These are phyloP conservation scores for Coffea eugenioides DNA, from an alignment of 257 asterid genomes.

Conservation along the genomic window DNA sequence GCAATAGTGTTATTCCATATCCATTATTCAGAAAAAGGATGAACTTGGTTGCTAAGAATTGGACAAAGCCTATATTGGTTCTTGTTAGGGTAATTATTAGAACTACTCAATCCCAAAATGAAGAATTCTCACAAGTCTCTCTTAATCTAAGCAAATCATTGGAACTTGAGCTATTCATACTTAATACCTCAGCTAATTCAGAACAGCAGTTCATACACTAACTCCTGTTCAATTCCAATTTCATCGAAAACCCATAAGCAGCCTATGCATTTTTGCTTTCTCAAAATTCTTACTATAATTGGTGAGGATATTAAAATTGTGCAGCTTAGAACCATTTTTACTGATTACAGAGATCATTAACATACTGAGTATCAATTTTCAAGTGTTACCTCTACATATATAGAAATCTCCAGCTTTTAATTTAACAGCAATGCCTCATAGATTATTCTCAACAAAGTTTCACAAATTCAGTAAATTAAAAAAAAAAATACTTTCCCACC, in stretches of 20 bases:
- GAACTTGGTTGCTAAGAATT: background rate
- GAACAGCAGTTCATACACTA: background rate
- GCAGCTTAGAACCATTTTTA: background rate
- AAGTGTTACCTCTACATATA: background rate
- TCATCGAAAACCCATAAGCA: background rate
- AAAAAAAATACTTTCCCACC: background rate
- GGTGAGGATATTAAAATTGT: background rate
- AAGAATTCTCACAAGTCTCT: background rate
- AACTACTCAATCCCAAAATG: background rate
- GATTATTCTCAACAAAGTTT: background rate
- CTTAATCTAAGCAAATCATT: background rate
- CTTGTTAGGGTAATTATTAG: background rate
- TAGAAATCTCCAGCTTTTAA: background rate
- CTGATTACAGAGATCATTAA: background rate
- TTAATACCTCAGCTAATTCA: background rate
- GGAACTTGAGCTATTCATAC: background rate
- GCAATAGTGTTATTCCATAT: background rate
- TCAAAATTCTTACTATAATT: background rate
- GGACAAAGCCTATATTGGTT: background rate
- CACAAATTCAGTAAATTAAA: background rate
- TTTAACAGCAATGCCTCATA: background rate
- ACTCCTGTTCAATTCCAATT: background rate
- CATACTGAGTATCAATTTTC: background rate
- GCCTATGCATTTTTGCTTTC: background rate
- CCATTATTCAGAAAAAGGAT: no score